phyloP scores from a whole-genome alignment of 164 flowering plant species.

The Liriodendron chinense region DNA sequence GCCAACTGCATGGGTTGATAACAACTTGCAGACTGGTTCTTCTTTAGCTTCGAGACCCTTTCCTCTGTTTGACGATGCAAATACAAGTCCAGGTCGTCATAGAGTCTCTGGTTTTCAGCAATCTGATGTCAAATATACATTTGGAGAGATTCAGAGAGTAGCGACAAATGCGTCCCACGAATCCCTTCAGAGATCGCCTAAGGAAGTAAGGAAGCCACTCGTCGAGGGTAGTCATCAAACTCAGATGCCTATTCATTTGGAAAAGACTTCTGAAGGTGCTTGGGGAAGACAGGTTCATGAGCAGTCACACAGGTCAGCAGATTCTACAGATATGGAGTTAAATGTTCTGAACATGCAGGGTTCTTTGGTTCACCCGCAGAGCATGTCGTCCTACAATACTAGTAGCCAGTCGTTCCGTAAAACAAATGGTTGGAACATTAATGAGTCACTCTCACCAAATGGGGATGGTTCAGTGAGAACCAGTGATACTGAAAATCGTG shows the following conservation, averaged over 20 bases:
- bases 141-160: slow-evolving; percentile 6
- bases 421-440: slow-evolving; percentile 25
- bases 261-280: slow-evolving; percentile 26
- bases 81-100: slow-evolving; percentile 22
- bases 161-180: background rate
- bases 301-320: slow-evolving; percentile 30
- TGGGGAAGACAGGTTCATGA: slow-evolving; percentile 34
- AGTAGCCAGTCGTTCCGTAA: slow-evolving; percentile 20
- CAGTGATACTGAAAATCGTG: slow-evolving; percentile 8
- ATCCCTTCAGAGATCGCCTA: background rate
- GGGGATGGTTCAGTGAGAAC: slow-evolving; percentile 14
- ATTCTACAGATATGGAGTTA: slow-evolving; percentile 13
- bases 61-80: slow-evolving; percentile 27
- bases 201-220: slow-evolving; percentile 17
- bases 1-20: slow-evolving; percentile 39
- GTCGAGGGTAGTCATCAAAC: slow-evolving; percentile 34
- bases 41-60: slow-evolving; percentile 43
- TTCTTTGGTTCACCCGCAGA: slow-evolving; percentile 28
- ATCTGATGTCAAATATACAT: slow-evolving; percentile 2
- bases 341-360: slow-evolving; percentile 22
- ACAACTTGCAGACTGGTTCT: slow-evolving; percentile 37
- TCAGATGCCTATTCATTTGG: slow-evolving; percentile 31
- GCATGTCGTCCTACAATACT: slow-evolving; percentile 19
- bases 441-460: slow-evolving; percentile 19
- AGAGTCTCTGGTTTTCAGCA: slow-evolving; percentile 41